Evolutionary conservation across 176 grass and related monocot species (phyloP).

Genomic region (Cenchrus purpureus): DNA sequence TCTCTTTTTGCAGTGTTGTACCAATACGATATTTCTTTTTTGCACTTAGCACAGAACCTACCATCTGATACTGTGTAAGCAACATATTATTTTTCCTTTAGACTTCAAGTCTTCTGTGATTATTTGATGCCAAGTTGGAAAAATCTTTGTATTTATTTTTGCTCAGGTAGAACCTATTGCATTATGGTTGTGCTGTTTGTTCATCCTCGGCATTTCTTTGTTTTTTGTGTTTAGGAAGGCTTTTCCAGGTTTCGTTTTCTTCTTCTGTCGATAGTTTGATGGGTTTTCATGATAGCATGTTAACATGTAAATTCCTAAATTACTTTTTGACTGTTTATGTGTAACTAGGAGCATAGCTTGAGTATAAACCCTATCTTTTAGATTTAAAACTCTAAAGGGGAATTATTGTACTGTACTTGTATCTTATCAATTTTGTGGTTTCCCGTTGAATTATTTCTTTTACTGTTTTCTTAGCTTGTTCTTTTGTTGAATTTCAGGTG

Average conservation of each 20-base stretch:
- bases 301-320: not conserved
- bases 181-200: not conserved
- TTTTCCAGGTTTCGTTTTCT: not conserved
- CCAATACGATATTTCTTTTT: too few relatives aligned
- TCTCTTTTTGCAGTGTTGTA: too few relatives aligned
- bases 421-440: constrained; percentile 1
- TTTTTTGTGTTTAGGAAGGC: not conserved
- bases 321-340: not conserved
- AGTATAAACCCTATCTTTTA: not conserved
- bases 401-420: too few relatives aligned
- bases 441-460: not conserved
- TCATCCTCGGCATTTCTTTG: not conserved
- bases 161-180: not conserved
- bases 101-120: constrained; percentile 4
- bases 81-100: too few relatives aligned
- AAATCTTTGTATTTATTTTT: not conserved
- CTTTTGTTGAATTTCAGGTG: constrained; percentile 29
- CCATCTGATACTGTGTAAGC: too few relatives aligned
- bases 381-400: not conserved
- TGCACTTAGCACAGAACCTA: too few relatives aligned
- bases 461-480: constrained; percentile 14
- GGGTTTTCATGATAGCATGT: not conserved
- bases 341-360: not conserved
- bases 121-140: not conserved
- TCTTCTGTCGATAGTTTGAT: not conserved